Base-by-base conservation (phyloP, 768 basidiomycete genomes). In the Tricholoma flavovirens region DNA sequence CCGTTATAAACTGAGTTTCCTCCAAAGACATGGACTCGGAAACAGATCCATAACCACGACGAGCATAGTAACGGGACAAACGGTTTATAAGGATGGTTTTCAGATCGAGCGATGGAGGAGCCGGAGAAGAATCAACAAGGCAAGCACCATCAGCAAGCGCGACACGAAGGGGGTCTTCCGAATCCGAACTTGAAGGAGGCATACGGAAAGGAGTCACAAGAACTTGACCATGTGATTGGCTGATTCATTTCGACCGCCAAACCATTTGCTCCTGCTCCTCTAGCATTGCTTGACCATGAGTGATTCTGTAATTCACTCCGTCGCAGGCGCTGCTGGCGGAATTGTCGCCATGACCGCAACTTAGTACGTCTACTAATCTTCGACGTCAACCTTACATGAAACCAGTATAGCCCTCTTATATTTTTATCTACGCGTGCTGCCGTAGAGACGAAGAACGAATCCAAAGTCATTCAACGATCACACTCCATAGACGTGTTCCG, bases 391-490 rank as follows among this genome's bases (percentile, higher is more conserved):
- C n/a, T n/a, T n/a, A n/a, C n/a, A n/a, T n/a, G 43, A 46, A 36
- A 11, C 17, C 56, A 48, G 15, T 26, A 43, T 56, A 97, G 93
- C 66, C 97, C 97, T 6, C 79, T 99, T 33, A 85, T 97, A 57
- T 89, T 93, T 68, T 73, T 98, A 40, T 95, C 92, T 7, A 98
- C 96, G 1, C 83, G 95, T 49, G 92, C 93, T 3, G 96, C 95
- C 6, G 92, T 98, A 4, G 87, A 92, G 61, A 87, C 88, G 0
- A 90, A 86, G 74, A 86, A 80, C 48, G 82, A 88, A 60, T 73
- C 83, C 58, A 49, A 45, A 50, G 36, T 32, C 17, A n/a, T 17
- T 43, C 46, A 35, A 21, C 15, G 42, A 6, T 35, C 24, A 26
- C 24, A 26, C 5, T 36, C 22, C 9, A 12, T 17, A 4, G 6